Percentiles rank a stretch among this genome's conserved stretches.
phyloP scores from a whole-genome alignment of 208 protist genomes.

The Trypanosoma rangeli region DNA sequence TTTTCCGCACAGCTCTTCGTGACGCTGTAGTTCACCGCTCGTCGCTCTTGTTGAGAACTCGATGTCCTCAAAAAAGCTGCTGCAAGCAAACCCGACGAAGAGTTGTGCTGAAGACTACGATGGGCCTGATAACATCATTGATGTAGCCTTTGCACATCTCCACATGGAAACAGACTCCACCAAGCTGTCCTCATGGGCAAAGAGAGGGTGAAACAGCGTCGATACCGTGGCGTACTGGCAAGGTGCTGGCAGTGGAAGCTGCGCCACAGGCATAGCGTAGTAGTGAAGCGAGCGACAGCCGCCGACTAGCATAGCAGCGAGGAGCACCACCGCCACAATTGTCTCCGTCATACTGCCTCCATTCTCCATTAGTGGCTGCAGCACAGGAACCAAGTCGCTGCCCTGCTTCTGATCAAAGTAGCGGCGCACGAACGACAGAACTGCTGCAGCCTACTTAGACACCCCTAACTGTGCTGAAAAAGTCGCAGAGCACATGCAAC shows the following conservation, averaged over 20 bases:
- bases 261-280: conserved; percentile 56
- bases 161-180: conserved; percentile 22
- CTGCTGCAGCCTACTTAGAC: neutral
- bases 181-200: conserved; percentile 20
- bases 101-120: neutral
- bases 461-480: neutral
- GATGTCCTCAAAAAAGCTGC: conserved; percentile 18
- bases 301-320: conserved; percentile 35
- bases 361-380: conserved; percentile 17
- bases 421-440: conserved; percentile 5
- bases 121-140: neutral
- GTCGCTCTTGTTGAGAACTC: neutral
- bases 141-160: conserved; percentile 7
- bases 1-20: neutral
- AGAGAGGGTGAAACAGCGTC: conserved; percentile 23
- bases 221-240: conserved; percentile 19
- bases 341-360: neutral
- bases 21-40: neutral
- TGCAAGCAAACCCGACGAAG: neutral
- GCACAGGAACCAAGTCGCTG: conserved; percentile 32
- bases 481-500: neutral
- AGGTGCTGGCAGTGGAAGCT: conserved; percentile 40
- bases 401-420: conserved; percentile 20
- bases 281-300: conserved; percentile 62
- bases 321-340: conserved; percentile 31